These are phyloP conservation scores for Eudorina sp. DNA, from an alignment of 139 green algal genomes.

Conservation along the genomic window DNA sequence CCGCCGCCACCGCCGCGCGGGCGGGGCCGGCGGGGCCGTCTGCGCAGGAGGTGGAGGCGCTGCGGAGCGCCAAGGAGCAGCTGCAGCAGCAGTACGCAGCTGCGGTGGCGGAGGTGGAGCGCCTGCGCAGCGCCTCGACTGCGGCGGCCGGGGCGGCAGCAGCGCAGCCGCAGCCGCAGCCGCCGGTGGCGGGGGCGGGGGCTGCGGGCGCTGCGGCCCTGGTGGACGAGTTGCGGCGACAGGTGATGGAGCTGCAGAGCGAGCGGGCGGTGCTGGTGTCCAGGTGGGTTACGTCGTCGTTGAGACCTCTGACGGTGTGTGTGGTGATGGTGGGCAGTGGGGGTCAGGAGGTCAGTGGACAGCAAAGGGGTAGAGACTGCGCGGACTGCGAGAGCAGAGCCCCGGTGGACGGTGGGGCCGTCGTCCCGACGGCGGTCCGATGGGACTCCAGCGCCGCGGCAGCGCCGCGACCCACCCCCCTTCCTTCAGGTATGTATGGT, in stretches of 20 bases:
- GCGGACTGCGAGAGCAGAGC: too few species aligned
- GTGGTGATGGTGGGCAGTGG: too few species aligned
- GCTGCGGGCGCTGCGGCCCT: neutral
- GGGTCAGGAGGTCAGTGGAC: too few species aligned
- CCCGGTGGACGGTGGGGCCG: too few species aligned
- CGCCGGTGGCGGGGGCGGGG: neutral
- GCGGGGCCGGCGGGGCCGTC: too few species aligned
- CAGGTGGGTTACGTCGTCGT: too few species aligned
- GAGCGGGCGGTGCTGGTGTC: constrained; percentile 11
- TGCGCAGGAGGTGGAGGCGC: neutral
- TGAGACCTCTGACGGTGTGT: too few species aligned
- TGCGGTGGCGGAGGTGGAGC: neutral
- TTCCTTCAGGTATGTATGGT: too few species aligned
- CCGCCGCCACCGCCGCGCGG: neutral
- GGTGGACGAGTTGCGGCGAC: constrained; percentile 13
- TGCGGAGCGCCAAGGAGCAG: neutral
- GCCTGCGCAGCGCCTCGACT: neutral
- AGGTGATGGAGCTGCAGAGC: constrained; percentile 33
- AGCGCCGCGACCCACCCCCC: too few species aligned
- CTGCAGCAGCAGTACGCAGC: constrained; percentile 30
- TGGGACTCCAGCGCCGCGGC: too few species aligned
- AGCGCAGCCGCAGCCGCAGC: neutral
- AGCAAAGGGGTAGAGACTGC: too few species aligned
- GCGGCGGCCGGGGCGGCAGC: neutral
- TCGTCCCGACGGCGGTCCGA: too few species aligned